Conservation (phyloP, 495 filamentous ascomycete genomes). For the Geopyxis carbonaria region DNA sequence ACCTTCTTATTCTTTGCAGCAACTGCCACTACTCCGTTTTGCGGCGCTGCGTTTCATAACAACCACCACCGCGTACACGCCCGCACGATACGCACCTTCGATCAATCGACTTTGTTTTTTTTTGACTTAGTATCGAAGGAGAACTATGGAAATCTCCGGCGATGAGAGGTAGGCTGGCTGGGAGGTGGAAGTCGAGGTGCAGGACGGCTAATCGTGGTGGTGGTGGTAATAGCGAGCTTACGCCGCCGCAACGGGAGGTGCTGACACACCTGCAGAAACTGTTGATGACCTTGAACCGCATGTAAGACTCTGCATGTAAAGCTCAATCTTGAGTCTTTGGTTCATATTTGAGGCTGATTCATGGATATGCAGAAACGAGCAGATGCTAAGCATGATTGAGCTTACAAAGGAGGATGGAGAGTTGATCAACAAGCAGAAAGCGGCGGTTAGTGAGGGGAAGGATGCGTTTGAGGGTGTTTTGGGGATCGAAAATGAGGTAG, state of each 20-base stretch:
- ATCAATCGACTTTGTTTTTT: too few species aligned
- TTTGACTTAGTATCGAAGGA: background rate
- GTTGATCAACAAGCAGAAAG: background rate
- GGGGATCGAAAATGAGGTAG: background rate
- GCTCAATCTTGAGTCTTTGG: too few species aligned
- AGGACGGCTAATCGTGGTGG: background rate
- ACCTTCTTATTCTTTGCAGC: slow-evolving; percentile 4
- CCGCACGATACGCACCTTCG: too few species aligned
- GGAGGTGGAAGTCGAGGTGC: background rate
- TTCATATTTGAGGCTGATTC: too few species aligned
- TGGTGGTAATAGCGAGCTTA: slow-evolving; percentile 6
- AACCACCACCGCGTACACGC: too few species aligned
- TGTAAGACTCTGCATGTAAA: too few species aligned
- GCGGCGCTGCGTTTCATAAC: background rate
- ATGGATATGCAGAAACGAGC: too few species aligned
- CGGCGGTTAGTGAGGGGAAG: background rate
- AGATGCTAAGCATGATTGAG: too few species aligned
- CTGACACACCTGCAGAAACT: slow-evolving; percentile 20
- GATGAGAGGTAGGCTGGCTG: slow-evolving; percentile 15
- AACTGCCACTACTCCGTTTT: background rate
- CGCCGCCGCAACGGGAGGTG: slow-evolving; percentile 18
- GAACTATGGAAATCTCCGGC: slow-evolving; percentile 2
- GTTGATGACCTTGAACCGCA: slow-evolving; percentile 16
- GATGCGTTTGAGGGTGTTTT: background rate
- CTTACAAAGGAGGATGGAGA: background rate